These are phyloP conservation scores for Cardiospermum halicacabum DNA, from an alignment of 345 rosid genomes.

Conservation along the genomic window DNA sequence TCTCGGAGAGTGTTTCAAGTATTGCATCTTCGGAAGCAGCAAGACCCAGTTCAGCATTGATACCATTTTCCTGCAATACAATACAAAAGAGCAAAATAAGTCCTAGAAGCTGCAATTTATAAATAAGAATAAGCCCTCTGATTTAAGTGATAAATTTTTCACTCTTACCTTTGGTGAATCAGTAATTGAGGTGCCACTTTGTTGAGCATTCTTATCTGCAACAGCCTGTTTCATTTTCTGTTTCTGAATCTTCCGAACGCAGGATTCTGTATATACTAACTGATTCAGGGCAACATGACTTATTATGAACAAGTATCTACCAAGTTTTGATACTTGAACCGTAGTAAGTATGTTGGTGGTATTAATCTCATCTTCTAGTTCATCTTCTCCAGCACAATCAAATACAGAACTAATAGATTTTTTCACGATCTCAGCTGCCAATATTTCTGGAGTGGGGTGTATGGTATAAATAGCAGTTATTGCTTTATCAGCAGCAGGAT, in stretches of 20 bases:
- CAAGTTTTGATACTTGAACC: constrained; percentile 69
- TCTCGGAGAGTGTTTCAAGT: constrained; percentile 79
- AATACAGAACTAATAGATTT: constrained; percentile 62
- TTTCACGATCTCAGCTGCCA: constrained; percentile 65
- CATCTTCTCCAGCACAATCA: constrained; percentile 40
- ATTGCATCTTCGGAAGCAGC: constrained; percentile 90
- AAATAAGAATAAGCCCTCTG: background rate
- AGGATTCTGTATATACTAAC: constrained; percentile 85
- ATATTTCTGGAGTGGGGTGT: constrained; percentile 87
- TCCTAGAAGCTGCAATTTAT: background rate
- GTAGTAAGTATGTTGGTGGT: constrained; percentile 34
- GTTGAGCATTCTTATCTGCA: constrained; percentile 33
- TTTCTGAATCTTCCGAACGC: constrained; percentile 73
- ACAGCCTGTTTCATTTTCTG: constrained; percentile 60
- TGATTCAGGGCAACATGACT: constrained; percentile 98
- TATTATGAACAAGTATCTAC: constrained; percentile 71
- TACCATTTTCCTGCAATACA: constrained; percentile 56
- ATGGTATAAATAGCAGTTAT: constrained; percentile 65
- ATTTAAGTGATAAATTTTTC: background rate
- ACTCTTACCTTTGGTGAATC: constrained; percentile 40
- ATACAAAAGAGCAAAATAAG: constrained; percentile 13
- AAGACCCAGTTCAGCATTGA: constrained; percentile 90
- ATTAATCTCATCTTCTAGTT: constrained; percentile 37
- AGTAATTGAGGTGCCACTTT: constrained; percentile 9
- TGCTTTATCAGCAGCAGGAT: constrained; percentile 93